Evolutionary conservation across 1,139 yeast genomes (phyloP).

Genomic region (Protomyces inouyei): DNA sequence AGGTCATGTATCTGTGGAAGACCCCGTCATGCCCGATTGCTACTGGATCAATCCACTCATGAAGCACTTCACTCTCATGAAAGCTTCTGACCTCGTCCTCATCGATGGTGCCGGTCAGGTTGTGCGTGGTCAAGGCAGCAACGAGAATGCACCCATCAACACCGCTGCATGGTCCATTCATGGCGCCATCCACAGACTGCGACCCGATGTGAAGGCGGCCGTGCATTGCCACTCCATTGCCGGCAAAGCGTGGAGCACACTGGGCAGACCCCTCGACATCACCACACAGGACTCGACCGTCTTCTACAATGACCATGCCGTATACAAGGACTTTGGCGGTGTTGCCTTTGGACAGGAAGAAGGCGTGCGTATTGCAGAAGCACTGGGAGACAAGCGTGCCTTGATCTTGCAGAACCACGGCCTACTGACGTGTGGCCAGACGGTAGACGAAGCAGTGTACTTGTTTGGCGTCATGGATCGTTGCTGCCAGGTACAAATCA

Average conservation of each 20-base stretch:
- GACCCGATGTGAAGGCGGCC: conserved; percentile 77
- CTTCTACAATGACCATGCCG: conserved; percentile 61
- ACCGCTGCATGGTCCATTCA: conserved; percentile 80
- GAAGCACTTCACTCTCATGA: conserved; percentile 64
- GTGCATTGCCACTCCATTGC: conserved; percentile 72
- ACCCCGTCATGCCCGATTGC: conserved; percentile 64
- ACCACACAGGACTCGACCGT: conserved; percentile 71
- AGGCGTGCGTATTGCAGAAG: conserved; percentile 60
- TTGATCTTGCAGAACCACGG: conserved; percentile 75
- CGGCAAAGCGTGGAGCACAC: conserved; percentile 70
- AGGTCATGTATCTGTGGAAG: conserved; percentile 75
- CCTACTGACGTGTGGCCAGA: conserved; percentile 64
- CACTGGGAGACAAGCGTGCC: conserved; percentile 56
- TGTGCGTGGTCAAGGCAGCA: conserved; percentile 52
- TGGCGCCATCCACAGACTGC: conserved; percentile 65
- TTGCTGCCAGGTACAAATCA: conserved; percentile 64
- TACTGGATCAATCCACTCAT: conserved; percentile 81
- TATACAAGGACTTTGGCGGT: conserved; percentile 69
- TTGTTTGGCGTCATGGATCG: conserved; percentile 63
- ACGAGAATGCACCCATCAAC: conserved; percentile 54
- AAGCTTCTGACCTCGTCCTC: conserved; percentile 71
- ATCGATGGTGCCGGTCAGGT: conserved; percentile 68
- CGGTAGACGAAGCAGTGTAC: conserved; percentile 79
- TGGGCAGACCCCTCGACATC: conserved; percentile 71
- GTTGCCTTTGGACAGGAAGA: conserved; percentile 69